Base-by-base conservation (phyloP, 106 monocot species). In the Triglochin maritima region DNA sequence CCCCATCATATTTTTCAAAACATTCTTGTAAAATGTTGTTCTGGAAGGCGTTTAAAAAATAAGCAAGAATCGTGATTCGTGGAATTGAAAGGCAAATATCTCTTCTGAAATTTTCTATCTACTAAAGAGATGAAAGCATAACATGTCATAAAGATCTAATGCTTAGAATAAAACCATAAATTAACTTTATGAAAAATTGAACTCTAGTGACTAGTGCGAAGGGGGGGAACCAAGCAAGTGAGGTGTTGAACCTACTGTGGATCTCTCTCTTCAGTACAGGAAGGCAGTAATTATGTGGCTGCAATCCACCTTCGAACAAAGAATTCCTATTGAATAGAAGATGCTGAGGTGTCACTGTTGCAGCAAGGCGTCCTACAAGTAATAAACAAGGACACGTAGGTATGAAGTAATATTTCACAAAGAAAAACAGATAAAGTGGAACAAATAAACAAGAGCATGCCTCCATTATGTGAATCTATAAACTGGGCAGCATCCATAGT, bases 331-430 rank as follows among this genome's bases (percentile, higher is more conserved):
- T 96, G 9, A 96, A 78, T 59, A 90, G 80, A 79, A 96, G 77
- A 79, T 96, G 95, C 46, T 96, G 95, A 57, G 95, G 95, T 61
- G 95, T 96, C 43, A 96, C 90, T 0, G 95, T 96, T 60, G 95
- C 95, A 60, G 90, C 90, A 65, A 96, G 72, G 67, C 57, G 76
- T 3, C 87, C 95, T 96, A 64, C 29, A 29, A 29, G 29, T 1
- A 44, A 72, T 1, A 59, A 68, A 50, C 7, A 64, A 7, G 29
- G 13, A 50, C 47, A 7, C n/a, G n/a, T 47, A 15, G 1, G 29
- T 11, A 52, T 52, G 52, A 50, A 66, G 53, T 48, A 48, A 64
- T 48, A 59, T 4, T 59, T 29, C 3, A 8, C 59, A 15, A 7
- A 9, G 29, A 46, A 44, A 49, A 69, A 54, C 10, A 62, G 44